Evolutionary conservation across 768 basidiomycete genomes (phyloP), one percentile per base, ranked within the genome.

Genomic region (Basidioascus undulatus): DNA sequence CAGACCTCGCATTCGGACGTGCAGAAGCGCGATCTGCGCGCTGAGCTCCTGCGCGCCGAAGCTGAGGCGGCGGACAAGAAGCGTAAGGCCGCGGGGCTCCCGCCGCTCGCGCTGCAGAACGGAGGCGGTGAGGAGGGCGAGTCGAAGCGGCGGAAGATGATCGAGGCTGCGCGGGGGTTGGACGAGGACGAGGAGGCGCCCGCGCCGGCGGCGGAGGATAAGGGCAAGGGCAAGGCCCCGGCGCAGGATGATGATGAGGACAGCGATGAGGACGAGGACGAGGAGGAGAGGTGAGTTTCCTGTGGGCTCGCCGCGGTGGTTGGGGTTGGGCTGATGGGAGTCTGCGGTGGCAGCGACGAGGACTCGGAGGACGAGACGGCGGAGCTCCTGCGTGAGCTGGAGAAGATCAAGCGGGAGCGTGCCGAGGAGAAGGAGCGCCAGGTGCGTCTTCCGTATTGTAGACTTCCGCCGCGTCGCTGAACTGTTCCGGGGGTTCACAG

Each of bases 391-490:
- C 74, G 84, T 20, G 92, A 98, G 57, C 66, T 98, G n/a, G 89
- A 92, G 60, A 94, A 89, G 63, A 94, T 96, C 50, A 94, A 92
- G 60, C 75, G 75, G 35, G 87, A 96, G 54, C 69, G 89, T 9
- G 87, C 87, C 10, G 87, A 78, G 52, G 92, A 96, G 59, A 84
- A 84, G 54, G 76, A 68, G 28, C 66, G 79, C 33, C 55, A 57
- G 44, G 62, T 61, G 21, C 32, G 57, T 53, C 15, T 32, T n/a
- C 24, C 15, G 28, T n/a, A 1, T 12, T 24, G 9, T 13, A n/a
- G n/a, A 30, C 18, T 23, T 35, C 28, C 35, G 20, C 5, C 11
- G 39, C 35, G 12, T 33, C n/a, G 25, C 23, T 34, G 16, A 33
- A 18, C 18, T 13, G 19, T 25, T 30, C 19, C 15, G 24, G 25